phyloP scores from a whole-genome alignment of 371 early-diverging fungal species.

The Actinomortierella ambigua region DNA sequence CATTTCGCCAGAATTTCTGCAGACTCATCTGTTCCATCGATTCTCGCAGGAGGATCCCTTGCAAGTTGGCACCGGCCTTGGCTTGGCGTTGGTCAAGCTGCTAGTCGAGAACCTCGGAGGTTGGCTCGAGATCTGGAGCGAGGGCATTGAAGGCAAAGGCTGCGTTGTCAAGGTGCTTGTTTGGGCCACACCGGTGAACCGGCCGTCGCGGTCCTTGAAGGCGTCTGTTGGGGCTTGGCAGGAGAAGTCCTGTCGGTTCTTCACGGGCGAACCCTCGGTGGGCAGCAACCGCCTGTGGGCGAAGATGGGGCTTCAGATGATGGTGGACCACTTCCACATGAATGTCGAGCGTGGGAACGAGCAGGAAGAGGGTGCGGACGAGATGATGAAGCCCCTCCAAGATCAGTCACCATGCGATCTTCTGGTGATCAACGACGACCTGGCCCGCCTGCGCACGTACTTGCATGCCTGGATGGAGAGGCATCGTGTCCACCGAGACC shows the following conservation, averaged over 20 bases:
- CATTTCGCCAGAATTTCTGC: slow-evolving; percentile 45
- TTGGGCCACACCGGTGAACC: slow-evolving; percentile 23
- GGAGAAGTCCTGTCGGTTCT: slow-evolving; percentile 34
- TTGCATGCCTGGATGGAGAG: slow-evolving; percentile 22
- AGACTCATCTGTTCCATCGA: slow-evolving; percentile 44
- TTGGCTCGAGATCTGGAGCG: slow-evolving; percentile 48
- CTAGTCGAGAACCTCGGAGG: slow-evolving; percentile 47
- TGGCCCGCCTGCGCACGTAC: slow-evolving; percentile 23
- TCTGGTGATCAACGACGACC: slow-evolving; percentile 34
- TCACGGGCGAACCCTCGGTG: slow-evolving; percentile 25
- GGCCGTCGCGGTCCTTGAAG: slow-evolving; percentile 26
- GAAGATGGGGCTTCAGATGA: slow-evolving; percentile 36
- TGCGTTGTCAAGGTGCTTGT: slow-evolving; percentile 46
- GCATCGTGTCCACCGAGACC: slow-evolving; percentile 1
- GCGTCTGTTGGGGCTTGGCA: slow-evolving; percentile 27
- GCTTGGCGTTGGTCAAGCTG: slow-evolving; percentile 43
- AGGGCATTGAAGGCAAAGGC: slow-evolving; percentile 46
- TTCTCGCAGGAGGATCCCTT: slow-evolving; percentile 50
- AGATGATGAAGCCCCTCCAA: slow-evolving; percentile 22
- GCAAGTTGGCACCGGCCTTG: slow-evolving; percentile 48
- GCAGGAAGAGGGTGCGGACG: slow-evolving; percentile 18
- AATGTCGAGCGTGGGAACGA: slow-evolving; percentile 37
- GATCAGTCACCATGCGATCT: slow-evolving; percentile 28
- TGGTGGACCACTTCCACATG: slow-evolving; percentile 38
- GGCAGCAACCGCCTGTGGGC: slow-evolving; percentile 29